phyloP scores from a whole-genome alignment of 2,329 filamentous ascomycete species.

The Myriosclerotinia scirpicola region DNA sequence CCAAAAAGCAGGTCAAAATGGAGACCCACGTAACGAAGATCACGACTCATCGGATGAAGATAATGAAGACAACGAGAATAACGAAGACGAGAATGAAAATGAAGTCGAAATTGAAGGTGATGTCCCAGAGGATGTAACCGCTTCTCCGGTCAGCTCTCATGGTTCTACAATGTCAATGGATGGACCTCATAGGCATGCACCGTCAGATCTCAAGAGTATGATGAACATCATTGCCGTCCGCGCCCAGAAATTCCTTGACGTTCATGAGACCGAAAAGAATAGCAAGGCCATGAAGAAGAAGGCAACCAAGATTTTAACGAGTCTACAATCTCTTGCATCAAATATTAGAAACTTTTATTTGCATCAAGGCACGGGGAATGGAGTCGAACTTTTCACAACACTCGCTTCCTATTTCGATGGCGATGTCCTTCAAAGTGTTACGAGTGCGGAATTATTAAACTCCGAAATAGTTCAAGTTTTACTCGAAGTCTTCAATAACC shows the following conservation, averaged over 20 bases:
- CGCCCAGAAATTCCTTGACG: constrained; percentile 80
- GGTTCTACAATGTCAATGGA: constrained; percentile 66
- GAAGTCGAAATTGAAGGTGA: constrained; percentile 53
- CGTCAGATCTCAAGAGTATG: constrained; percentile 56
- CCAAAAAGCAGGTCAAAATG: constrained; percentile 34
- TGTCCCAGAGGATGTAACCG: constrained; percentile 48
- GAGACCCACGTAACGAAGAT: constrained; percentile 46
- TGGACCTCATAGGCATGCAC: constrained; percentile 50
- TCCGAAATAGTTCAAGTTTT: constrained; percentile 86
- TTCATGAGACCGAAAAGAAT: constrained; percentile 74
- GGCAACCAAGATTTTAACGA: constrained; percentile 71
- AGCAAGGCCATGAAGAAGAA: constrained; percentile 75
- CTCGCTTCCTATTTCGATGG: constrained; percentile 84
- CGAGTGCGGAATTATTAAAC: constrained; percentile 88
- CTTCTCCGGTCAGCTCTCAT: constrained; percentile 50
- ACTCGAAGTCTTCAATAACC: constrained; percentile 76
- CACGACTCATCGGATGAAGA: constrained; percentile 46
- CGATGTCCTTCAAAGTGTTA: constrained; percentile 88
- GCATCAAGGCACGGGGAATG: constrained; percentile 53
- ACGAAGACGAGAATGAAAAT: constrained; percentile 46
- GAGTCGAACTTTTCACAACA: constrained; percentile 67
- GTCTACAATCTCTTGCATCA: constrained; percentile 68
- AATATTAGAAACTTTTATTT: constrained; percentile 74
- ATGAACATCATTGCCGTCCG: constrained; percentile 72
- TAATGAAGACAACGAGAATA: constrained; percentile 46